These are phyloP conservation scores for Rhodotorula sphaerocarpa DNA, from an alignment of 768 basidiomycete genomes.

Conservation along the genomic window DNA sequence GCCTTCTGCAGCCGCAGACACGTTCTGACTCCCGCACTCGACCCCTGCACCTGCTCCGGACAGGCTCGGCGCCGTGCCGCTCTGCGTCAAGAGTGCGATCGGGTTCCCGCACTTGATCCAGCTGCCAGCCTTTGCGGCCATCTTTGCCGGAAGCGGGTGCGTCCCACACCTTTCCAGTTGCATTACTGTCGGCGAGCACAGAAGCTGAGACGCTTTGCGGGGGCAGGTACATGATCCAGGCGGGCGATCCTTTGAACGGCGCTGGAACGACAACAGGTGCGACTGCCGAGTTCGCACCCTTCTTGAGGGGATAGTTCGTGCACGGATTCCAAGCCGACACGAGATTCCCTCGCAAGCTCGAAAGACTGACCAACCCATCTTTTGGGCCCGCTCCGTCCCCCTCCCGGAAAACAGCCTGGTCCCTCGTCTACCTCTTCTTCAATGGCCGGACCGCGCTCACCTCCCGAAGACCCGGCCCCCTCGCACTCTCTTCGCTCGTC, in stretches of 20 bases:
- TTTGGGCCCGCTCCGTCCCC: too few species aligned
- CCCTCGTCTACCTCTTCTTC: conserved; percentile 33
- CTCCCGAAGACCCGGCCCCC: conserved; percentile 15
- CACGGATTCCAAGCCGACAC: too few species aligned
- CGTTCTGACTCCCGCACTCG: too few species aligned
- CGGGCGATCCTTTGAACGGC: conserved; percentile 31
- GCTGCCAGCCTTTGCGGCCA: conserved; percentile 73
- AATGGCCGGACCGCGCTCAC: conserved; percentile 22
- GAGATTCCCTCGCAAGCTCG: too few species aligned
- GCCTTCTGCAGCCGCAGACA: too few species aligned
- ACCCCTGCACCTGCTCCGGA: too few species aligned
- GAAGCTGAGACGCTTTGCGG: fast-evolving
- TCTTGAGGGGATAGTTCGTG: too few species aligned
- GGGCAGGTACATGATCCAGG: conserved; percentile 28
- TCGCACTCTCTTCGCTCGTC: conserved; percentile 8
- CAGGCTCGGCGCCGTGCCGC: conserved; percentile 21
- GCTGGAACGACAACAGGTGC: conserved; percentile 30
- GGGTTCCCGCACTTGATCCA: conserved; percentile 94
- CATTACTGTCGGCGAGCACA: not conserved
- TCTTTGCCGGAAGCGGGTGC: conserved; percentile 24
- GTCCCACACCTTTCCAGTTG: not conserved
- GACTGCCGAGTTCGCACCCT: too few species aligned
- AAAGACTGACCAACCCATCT: too few species aligned
- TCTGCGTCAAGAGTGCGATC: conserved; percentile 21
- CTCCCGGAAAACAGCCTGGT: conserved; percentile 14